Base-by-base conservation (phyloP, 139 green algal genomes). In the Haematococcus lacustris region DNA sequence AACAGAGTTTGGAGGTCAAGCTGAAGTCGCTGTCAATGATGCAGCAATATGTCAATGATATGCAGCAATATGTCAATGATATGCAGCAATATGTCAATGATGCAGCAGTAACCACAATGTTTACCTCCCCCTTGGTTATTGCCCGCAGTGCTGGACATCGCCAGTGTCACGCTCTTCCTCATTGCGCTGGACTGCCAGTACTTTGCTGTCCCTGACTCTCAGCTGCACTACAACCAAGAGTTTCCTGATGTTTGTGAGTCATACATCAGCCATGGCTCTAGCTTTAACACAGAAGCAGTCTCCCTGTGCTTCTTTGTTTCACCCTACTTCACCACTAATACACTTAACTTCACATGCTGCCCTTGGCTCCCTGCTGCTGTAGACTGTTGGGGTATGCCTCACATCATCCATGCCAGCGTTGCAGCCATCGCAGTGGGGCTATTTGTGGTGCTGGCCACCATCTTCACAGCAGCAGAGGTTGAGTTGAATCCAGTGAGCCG, bases 341-440 rank as follows among this genome's bases (percentile, higher is more conserved):
- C n/a, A n/a, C n/a, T n/a, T n/a, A n/a, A n/a, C n/a, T n/a, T n/a
- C n/a, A n/a, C n/a, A n/a, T n/a, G n/a, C n/a, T n/a, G n/a, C n/a
- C n/a, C n/a, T n/a, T n/a, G n/a, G n/a, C n/a, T n/a, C n/a, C n/a
- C 43, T 53, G 43, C 43, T 53, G 43, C 43, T 17, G 43, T 53
- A 53, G 43, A 53, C 38, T 69, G 63, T 37, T 69, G 63, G 63
- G 21, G 17, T 2, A 69, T 69, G 63, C 63, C 63, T 37, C 63
- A 69, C 63, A 69, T 51, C 17, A 69, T 69, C 63, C 63, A 69
- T 35, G 63, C 30, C 6, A 26, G 13, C 21, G 63, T 69, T 21
- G 5, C 35, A 3, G 63, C 35, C 30, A 6, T 69, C 21, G n/a
- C 30, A 35, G 51, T 69, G 13, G 30, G 21, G 25, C 13, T 69